Percentiles rank a stretch among this genome's conserved stretches.
Evolutionary conservation across 371 early-diverging fungal genomes (phyloP).

Genomic region (Mortierella sp.): DNA sequence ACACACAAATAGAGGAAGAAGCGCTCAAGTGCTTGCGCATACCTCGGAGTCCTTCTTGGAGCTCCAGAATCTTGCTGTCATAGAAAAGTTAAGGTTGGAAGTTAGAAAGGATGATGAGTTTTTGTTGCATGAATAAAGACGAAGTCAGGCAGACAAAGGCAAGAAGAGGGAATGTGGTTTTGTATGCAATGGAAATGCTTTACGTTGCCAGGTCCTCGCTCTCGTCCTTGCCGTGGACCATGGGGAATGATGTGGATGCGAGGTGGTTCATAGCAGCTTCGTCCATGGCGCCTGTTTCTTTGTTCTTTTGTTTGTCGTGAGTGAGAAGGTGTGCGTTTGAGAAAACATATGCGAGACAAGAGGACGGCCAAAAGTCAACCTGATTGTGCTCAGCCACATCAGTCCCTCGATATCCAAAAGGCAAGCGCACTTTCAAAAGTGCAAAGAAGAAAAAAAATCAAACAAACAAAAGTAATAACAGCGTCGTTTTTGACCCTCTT

Average conservation of each 20-base stretch:
- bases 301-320: not conserved
- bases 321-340: not conserved
- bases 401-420: not conserved
- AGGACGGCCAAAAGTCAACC: not conserved
- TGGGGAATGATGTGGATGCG: slow-evolving; percentile 41
- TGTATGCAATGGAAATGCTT: slow-evolving; percentile 7
- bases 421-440: not conserved
- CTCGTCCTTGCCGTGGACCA: slow-evolving; percentile 52
- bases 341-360: not conserved
- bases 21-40: not conserved
- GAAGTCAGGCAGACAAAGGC: too few relatives aligned
- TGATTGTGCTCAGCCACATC: slow-evolving; percentile 5
- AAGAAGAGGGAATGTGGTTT: not conserved
- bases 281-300: slow-evolving; percentile 25
- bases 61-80: slow-evolving; percentile 35
- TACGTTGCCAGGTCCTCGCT: slow-evolving; percentile 50
- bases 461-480: slow-evolving; percentile 13
- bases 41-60: slow-evolving; percentile 56
- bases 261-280: slow-evolving; percentile 39
- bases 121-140: not conserved
- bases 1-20: not conserved
- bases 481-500: not conserved
- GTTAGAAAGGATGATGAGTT: slow-evolving; percentile 1
- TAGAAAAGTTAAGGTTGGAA: not conserved
- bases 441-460: too few relatives aligned